Evolutionary conservation across 257 asterid genomes (phyloP), one percentile per base, ranked within the genome.

Genomic region (Fraxinus quadrangulata): DNA sequence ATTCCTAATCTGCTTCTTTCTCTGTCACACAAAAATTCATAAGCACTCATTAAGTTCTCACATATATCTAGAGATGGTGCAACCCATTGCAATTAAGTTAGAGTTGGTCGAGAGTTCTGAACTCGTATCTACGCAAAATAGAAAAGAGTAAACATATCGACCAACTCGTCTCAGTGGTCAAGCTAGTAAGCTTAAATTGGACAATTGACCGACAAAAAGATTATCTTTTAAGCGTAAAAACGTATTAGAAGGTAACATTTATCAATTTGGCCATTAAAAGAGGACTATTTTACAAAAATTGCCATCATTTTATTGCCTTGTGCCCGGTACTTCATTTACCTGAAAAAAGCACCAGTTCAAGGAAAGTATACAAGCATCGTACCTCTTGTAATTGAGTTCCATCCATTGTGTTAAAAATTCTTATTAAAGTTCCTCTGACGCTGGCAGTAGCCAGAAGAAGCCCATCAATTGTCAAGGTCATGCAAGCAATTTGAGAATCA

Each of bases 321-420:
- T 11, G 36, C n/a, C 36, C 33, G 61, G 68, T 68, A 70, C 19
- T 72, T 34, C 71, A 68, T 72, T 39, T 54, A 39, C 63, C 8
- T 21, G 59, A 28, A 67, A 54, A 24, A 66, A 28, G 26, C 70
- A 77, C 54, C 3, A 3, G 54, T 45, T 45, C 54, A 14, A 45
- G 54, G 54, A 45, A 45, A 45, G 16, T 3, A 13, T 34, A 5
- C 61, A 68, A 54, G 71, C 31, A 72, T 16, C 81, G 73, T 85
- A 94, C 98, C 98, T 94, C 98, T 81, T 92, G 98, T 85, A 94
- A 86, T 77, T 77, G 91, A 78, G 97, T 87, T 21, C 98, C 98
- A 85, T 94, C 97, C 97, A 94, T 91, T 59, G 97, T 88, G 88
- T 94, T 94, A 82, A 92, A 94, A 87, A 94, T 90, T 90, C 98